A percentile compares a stretch with the other conserved stretches of the same genome.
Evolutionary conservation across 2,329 filamentous ascomycete genomes (phyloP).

Genomic region (Pseudogymnoascus sp.): DNA sequence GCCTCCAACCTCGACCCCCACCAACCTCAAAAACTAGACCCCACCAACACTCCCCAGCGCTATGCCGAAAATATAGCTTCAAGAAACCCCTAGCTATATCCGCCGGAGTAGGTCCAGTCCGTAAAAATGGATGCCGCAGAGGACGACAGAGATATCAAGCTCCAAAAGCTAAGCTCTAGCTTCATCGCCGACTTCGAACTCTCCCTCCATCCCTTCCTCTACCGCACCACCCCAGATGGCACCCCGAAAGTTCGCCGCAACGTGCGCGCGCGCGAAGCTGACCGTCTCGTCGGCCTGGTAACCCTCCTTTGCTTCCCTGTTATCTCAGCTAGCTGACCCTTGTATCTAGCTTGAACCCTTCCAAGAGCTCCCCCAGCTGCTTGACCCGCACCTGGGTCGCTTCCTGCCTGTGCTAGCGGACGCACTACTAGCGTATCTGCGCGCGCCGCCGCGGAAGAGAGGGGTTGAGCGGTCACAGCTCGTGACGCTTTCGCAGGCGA

Average conservation of each 20-base stretch:
- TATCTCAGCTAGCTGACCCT: constrained; percentile 15
- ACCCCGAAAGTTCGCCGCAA: constrained; percentile 36
- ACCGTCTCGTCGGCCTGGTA: constrained; percentile 40
- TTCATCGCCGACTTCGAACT: constrained; percentile 50
- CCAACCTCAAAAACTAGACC: not conserved
- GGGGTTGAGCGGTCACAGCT: constrained; percentile 31
- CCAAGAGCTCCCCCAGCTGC: constrained; percentile 87
- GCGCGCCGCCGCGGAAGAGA: constrained; percentile 31
- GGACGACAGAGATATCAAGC: constrained; percentile 51
- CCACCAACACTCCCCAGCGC: not conserved
- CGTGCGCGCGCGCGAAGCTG: constrained; percentile 42
- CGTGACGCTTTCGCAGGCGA: constrained; percentile 42
- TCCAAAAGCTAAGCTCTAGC: constrained; percentile 51
- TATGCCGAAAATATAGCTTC: not conserved
- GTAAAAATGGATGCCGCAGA: constrained; percentile 49
- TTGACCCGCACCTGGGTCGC: constrained; percentile 72
- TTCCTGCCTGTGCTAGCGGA: constrained; percentile 68
- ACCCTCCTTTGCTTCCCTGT: not conserved
- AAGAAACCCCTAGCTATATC: not conserved
- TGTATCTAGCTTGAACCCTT: constrained; percentile 62
- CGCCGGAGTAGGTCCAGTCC: not conserved
- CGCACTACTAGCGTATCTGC: constrained; percentile 63
- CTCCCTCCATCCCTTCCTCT: constrained; percentile 43
- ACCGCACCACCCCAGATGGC: constrained; percentile 40
- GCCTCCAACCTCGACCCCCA: not conserved